phyloP scores from a whole-genome alignment of 257 asterid genomes.

The Salvia rosmarinus region DNA sequence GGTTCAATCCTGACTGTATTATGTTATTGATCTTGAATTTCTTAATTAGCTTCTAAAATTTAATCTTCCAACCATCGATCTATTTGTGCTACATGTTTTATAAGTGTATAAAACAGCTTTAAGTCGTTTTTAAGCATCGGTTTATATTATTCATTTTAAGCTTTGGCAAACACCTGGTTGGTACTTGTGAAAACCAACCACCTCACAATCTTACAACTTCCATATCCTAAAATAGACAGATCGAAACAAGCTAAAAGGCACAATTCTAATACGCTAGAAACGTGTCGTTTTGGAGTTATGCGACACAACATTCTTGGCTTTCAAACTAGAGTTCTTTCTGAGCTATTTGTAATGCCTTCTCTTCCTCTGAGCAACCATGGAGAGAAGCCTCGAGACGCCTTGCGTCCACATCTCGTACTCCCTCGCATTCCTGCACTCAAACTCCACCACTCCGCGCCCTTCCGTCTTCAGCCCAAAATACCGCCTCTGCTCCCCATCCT shows the following conservation, averaged over 20 bases:
- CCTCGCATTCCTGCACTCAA: constrained; percentile 60
- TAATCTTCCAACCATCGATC: too few species aligned
- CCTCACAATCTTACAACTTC: not conserved
- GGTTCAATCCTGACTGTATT: too few species aligned
- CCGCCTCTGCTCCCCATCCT: constrained; percentile 87
- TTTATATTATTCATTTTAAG: too few species aligned
- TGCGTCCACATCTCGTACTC: constrained; percentile 77
- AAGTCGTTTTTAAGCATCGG: too few species aligned
- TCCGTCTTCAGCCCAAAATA: constrained; percentile 88
- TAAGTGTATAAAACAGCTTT: too few species aligned
- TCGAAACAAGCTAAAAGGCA: constrained; percentile 21
- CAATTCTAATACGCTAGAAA: constrained; percentile 20
- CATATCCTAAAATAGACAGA: constrained; percentile 2
- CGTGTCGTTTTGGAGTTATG: not conserved
- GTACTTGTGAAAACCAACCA: not conserved
- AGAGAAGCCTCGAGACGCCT: constrained; percentile 65
- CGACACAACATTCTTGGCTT: constrained; percentile 14
- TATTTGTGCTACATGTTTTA: too few species aligned
- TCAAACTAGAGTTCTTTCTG: not conserved
- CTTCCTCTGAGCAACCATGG: constrained; percentile 57
- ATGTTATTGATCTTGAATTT: too few species aligned
- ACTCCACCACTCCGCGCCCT: constrained; percentile 72
- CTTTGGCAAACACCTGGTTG: too few species aligned
- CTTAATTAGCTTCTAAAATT: too few species aligned
- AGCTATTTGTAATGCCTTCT: constrained; percentile 47